Base-by-base conservation (phyloP, 768 basidiomycete species). In the Pisolithus sp. region DNA sequence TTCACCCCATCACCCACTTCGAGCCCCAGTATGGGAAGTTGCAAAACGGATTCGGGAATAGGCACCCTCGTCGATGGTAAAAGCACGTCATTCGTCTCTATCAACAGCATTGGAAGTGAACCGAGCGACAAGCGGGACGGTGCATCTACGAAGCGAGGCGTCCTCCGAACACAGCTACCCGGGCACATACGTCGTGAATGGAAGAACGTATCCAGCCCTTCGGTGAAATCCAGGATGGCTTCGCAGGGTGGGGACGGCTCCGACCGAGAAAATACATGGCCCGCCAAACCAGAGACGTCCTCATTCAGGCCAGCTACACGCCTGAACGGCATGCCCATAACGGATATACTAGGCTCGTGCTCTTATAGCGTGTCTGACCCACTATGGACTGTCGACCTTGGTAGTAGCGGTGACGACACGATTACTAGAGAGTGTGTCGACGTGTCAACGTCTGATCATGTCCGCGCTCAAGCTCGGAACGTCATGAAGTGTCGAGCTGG, bases 391-490 rank as follows among this genome's bases (percentile, higher is more conserved):
- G 44, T 48, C 30, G 46, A 36, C 18, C 55, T 56, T 9, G 59
- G 55, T 12, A 31, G 55, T 12, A 31, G 36, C 38, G 53, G 62
- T 46, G 65, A 15, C 59, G 2, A 55, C 57, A 17, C 60, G 66
- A 39, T 55, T 62, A 34, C 34, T 50, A 68, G 57, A 42, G 62
- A 70, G 40, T 76, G 74, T 53, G 62, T 69, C 24, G 77, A 75
- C 49, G 69, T 73, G 56, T 71, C 76, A 61, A 15, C 34, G 5
- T 34, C 12, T 34, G 3, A 34, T 5, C 34, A 34, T 34, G 34
- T 88, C 63, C 71, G 87, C 46, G 86, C 81, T 58, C 76, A 86
- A 26, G 85, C 88, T 82, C 86, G 85, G 82, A 86, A 78, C 34
- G 81, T 78, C 10, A 81, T 82, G 23, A 76, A 76, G 61, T 57